Percentiles rank a stretch among this genome's conserved stretches.
Conservation (phyloP, 176 grass and related monocot genomes). For the Stipa capillata region DNA sequence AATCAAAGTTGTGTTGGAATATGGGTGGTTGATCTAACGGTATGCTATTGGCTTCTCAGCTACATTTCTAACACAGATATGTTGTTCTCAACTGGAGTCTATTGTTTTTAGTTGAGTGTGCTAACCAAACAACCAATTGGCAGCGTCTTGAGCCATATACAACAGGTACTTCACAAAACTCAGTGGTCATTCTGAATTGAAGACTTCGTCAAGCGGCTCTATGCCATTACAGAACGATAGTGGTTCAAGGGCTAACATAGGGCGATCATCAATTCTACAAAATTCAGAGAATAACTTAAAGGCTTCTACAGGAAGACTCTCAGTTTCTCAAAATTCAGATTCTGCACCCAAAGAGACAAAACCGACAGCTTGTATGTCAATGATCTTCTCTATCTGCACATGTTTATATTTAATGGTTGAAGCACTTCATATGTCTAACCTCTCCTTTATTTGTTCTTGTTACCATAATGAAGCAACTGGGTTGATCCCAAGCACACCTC, state of each 20-base stretch:
- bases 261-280: slow-evolving; percentile 58
- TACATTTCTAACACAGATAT: neutral
- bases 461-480: slow-evolving; percentile 50
- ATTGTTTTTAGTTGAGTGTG: slow-evolving; percentile 5
- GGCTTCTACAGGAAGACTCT: slow-evolving; percentile 45
- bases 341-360: slow-evolving; percentile 73
- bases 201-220: slow-evolving; percentile 25
- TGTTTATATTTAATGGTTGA: slow-evolving; percentile 21
- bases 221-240: slow-evolving; percentile 68
- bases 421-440: slow-evolving; percentile 17
- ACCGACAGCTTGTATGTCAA: slow-evolving; percentile 48
- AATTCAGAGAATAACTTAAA: slow-evolving; percentile 78
- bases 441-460: slow-evolving; percentile 21
- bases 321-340: slow-evolving; percentile 68
- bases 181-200: slow-evolving; percentile 68
- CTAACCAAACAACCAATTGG: slow-evolving; percentile 28
- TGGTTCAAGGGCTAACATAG: slow-evolving; percentile 66
- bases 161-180: slow-evolving; percentile 37
- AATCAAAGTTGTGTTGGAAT: slow-evolving; percentile 99
- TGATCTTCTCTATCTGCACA: slow-evolving; percentile 14
- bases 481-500: slow-evolving; percentile 57
- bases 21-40: slow-evolving; percentile 94
- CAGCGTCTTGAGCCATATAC: slow-evolving; percentile 91
- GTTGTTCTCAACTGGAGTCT: neutral
- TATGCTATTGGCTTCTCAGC: slow-evolving; percentile 19